These are phyloP conservation scores for Elsinoe australis DNA, from an alignment of 2,329 filamentous ascomycete genomes.

Conservation along the genomic window DNA sequence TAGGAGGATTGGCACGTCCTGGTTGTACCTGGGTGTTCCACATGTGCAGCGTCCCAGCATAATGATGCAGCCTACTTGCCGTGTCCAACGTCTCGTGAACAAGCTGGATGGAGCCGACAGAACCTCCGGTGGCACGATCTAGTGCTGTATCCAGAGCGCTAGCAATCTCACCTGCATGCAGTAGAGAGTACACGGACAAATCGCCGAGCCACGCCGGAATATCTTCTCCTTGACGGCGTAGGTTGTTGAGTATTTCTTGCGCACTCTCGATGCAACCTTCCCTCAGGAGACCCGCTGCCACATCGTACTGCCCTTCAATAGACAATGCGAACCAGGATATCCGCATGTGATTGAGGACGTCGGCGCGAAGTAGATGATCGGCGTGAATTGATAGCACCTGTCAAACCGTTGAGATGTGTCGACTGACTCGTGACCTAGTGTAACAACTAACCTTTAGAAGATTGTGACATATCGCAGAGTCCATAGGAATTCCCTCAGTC, in stretches of 20 bases:
- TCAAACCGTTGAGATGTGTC: not conserved
- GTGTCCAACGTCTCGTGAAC: constrained; percentile 53
- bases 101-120: not conserved
- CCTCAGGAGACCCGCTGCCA: constrained; percentile 66
- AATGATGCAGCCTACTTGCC: constrained; percentile 54
- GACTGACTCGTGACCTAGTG: not conserved
- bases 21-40: constrained; percentile 62
- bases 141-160: constrained; percentile 64
- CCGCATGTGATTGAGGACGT: constrained; percentile 66
- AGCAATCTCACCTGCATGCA: constrained; percentile 64
- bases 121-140: constrained; percentile 14
- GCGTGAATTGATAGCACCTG: constrained; percentile 73
- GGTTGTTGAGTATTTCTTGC: constrained; percentile 58
- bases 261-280: constrained; percentile 80
- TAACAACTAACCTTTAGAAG: constrained; percentile 53
- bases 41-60: constrained; percentile 57
- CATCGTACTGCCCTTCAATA: constrained; percentile 55
- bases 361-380: constrained; percentile 67
- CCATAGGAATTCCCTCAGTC: constrained; percentile 51
- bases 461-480: constrained; percentile 61
- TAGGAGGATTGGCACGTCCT: constrained; percentile 54
- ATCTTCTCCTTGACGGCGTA: constrained; percentile 52
- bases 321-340: constrained; percentile 61
- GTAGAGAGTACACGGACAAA: constrained; percentile 66
- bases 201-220: constrained; percentile 66